A percentile compares a stretch with the other conserved stretches of the same genome.
These are phyloP conservation scores for Dissophora ornata DNA, from an alignment of 192 early-diverging fungal genomes.

Conservation along the genomic window DNA sequence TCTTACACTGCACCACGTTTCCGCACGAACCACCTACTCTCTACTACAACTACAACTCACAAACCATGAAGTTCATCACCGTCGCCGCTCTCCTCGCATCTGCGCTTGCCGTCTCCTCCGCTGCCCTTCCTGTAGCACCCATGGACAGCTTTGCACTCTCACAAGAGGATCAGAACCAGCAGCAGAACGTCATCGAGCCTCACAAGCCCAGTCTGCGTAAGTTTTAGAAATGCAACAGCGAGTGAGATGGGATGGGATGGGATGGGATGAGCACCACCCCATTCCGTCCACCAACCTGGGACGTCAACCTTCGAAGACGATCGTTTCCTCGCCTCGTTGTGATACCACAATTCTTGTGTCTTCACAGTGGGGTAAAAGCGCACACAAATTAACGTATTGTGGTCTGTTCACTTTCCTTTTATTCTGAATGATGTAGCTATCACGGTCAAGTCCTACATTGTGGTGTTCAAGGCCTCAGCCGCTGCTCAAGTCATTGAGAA, in stretches of 20 bases:
- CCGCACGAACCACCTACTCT: constrained; percentile 3
- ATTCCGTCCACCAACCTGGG: too few species aligned
- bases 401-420: too few species aligned
- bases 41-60: neutral
- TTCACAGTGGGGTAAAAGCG: too few species aligned
- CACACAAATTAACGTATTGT: too few species aligned
- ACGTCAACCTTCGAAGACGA: too few species aligned
- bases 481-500: constrained; percentile 30
- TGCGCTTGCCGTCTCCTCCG: constrained; percentile 19
- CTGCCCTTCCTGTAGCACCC: constrained; percentile 33
- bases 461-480: constrained; percentile 42
- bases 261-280: too few species aligned
- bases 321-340: too few species aligned
- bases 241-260: too few species aligned
- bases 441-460: constrained; percentile 43
- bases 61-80: constrained; percentile 32
- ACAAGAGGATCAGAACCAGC: constrained; percentile 18
- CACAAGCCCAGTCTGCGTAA: constrained; percentile 7
- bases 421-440: too few species aligned
- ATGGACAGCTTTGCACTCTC: constrained; percentile 12
- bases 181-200: constrained; percentile 12
- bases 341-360: too few species aligned
- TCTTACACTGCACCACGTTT: too few species aligned
- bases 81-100: constrained; percentile 15
- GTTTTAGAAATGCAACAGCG: neutral